Conservation (phyloP, 2,329 filamentous ascomycete species). For the Fusarium foetens region DNA sequence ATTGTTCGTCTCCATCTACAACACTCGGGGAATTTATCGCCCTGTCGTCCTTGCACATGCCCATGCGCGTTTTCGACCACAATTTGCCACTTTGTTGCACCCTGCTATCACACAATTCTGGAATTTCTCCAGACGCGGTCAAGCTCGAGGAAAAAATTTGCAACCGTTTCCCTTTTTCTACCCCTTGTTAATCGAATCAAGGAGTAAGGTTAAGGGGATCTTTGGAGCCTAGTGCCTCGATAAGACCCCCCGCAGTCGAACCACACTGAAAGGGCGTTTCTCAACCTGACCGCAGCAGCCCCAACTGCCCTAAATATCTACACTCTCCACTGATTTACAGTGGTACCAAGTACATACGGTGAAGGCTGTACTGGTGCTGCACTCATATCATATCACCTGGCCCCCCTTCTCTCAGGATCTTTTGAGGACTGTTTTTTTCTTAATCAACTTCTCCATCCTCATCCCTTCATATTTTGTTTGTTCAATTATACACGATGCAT, state of each 20-base stretch:
- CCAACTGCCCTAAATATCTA: slow-evolving; percentile 35
- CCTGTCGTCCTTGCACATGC: slow-evolving; percentile 46
- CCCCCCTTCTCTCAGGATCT: slow-evolving; percentile 25
- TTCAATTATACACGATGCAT: slow-evolving; percentile 56
- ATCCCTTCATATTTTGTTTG: slow-evolving; percentile 4
- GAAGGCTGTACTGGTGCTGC: slow-evolving; percentile 28
- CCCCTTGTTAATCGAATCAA: slow-evolving; percentile 38
- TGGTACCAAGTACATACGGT: slow-evolving; percentile 32
- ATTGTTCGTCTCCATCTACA: slow-evolving; percentile 28
- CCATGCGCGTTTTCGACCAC: slow-evolving; percentile 34
- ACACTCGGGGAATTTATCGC: slow-evolving; percentile 40
- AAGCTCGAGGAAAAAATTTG: slow-evolving; percentile 41
- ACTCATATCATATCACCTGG: slow-evolving; percentile 40
- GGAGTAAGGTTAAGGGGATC: slow-evolving; percentile 38
- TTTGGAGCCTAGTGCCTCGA: slow-evolving; percentile 35
- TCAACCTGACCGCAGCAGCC: slow-evolving; percentile 24
- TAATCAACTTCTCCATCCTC: slow-evolving; percentile 16
- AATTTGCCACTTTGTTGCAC: slow-evolving; percentile 45
- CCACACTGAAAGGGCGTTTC: slow-evolving; percentile 39
- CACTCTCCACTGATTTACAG: slow-evolving; percentile 37
- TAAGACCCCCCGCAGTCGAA: slow-evolving; percentile 45
- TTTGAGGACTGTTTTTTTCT: slow-evolving; percentile 28
- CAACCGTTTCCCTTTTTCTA: slow-evolving; percentile 21
- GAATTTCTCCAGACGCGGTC: slow-evolving; percentile 40
- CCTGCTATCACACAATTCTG: slow-evolving; percentile 44